Conservation (phyloP, 495 filamentous ascomycete genomes). For the Staphylotrichum longicolle region DNA sequence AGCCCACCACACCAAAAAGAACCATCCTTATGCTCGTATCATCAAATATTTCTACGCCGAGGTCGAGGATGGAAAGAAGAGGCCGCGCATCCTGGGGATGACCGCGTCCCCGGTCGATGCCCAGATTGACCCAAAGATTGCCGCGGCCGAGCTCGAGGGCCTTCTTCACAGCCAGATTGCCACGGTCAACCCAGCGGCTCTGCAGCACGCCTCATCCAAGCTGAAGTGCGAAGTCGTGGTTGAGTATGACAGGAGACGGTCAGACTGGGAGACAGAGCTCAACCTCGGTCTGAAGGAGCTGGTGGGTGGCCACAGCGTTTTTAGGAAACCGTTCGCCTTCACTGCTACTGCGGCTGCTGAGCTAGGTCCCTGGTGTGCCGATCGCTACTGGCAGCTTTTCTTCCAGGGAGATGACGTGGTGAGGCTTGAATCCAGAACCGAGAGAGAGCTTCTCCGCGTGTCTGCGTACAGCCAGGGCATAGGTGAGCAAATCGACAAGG, state of each 20-base stretch:
- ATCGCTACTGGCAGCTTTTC: slow-evolving; percentile 73
- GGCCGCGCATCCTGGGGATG: slow-evolving; percentile 91
- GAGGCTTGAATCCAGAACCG: slow-evolving; percentile 58
- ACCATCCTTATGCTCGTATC: slow-evolving; percentile 88
- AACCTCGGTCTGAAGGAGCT: slow-evolving; percentile 53
- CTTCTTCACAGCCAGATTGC: slow-evolving; percentile 79
- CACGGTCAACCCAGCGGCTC: slow-evolving; percentile 66
- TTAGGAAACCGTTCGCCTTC: slow-evolving; percentile 60
- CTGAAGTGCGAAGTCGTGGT: slow-evolving; percentile 59
- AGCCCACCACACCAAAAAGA: slow-evolving; percentile 94
- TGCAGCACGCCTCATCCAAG: slow-evolving; percentile 57
- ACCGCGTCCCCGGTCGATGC: slow-evolving; percentile 96
- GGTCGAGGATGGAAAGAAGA: slow-evolving; percentile 39
- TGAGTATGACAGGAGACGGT: slow-evolving; percentile 52
- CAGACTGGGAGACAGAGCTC: slow-evolving; percentile 62
- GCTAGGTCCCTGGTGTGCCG: slow-evolving; percentile 84
- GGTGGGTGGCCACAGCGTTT: slow-evolving; percentile 56
- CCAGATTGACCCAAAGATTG: slow-evolving; percentile 63
- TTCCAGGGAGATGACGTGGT: slow-evolving; percentile 62
- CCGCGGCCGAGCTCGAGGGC: slow-evolving; percentile 74
- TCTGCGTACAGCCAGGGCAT: slow-evolving; percentile 41
- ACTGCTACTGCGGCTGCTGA: slow-evolving; percentile 60
- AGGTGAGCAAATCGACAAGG: slow-evolving; percentile 49
- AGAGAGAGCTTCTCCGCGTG: slow-evolving; percentile 41
- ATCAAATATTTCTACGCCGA: slow-evolving; percentile 79